A percentile compares a stretch with the other conserved stretches of the same genome.
These are phyloP conservation scores for Aspergillus sp. DNA, from an alignment of 2,329 filamentous ascomycete genomes.

Conservation along the genomic window DNA sequence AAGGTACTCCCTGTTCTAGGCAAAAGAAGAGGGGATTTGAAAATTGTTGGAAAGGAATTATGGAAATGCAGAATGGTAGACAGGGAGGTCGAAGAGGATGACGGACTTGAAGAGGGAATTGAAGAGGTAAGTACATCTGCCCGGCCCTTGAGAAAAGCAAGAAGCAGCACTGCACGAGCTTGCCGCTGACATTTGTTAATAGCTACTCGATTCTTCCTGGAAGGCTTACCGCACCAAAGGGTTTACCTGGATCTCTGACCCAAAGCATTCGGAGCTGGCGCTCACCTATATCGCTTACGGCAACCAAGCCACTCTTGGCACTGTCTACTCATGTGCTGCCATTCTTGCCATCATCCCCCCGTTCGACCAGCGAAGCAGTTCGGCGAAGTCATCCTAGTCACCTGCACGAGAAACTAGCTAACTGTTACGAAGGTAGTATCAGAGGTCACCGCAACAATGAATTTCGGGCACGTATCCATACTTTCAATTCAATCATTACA, in stretches of 20 bases:
- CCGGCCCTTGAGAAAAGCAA: too few relatives aligned
- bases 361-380: constrained; percentile 1
- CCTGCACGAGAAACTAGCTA: neutral
- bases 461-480: too few relatives aligned
- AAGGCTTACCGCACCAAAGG: constrained; percentile 7
- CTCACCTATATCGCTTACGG: constrained; percentile 23
- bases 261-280: constrained; percentile 20
- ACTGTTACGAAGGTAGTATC: neutral
- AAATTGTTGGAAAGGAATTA: neutral
- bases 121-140: neutral
- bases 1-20: constrained; percentile 30
- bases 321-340: constrained; percentile 22
- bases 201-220: constrained; percentile 7
- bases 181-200: too few relatives aligned
- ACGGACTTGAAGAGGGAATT: neutral
- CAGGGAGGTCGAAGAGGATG: neutral
- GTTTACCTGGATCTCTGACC: constrained; percentile 24
- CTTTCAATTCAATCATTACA: too few relatives aligned
- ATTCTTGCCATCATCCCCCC: constrained; percentile 26
- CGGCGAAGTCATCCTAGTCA: neutral
- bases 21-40: neutral
- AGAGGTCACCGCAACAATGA: too few relatives aligned
- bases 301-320: constrained; percentile 18
- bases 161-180: too few relatives aligned
- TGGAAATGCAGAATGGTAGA: neutral